Conservation (phyloP, 495 filamentous ascomycete species). For the Penicillium longicatenatum region DNA sequence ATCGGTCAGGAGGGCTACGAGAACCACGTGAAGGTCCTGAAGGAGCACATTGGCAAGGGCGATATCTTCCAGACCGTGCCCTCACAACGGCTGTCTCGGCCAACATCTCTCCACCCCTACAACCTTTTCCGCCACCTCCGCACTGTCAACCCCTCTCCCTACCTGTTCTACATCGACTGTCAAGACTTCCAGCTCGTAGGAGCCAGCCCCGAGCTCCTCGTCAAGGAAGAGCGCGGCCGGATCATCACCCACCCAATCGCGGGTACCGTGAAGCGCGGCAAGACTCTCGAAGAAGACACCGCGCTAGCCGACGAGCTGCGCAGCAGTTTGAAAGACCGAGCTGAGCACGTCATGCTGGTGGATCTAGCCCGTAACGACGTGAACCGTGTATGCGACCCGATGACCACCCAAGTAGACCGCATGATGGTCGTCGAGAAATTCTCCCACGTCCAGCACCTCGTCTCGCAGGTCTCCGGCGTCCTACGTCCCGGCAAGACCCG, state of each 20-base stretch:
- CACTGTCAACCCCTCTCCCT: conserved; percentile 93
- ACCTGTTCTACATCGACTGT: conserved; percentile 95
- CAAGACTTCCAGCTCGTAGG: conserved; percentile 91
- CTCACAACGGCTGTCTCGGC: conserved; percentile 86
- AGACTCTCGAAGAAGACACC: conserved; percentile 77
- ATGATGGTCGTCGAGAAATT: conserved; percentile 97
- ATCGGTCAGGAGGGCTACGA: conserved; percentile 89
- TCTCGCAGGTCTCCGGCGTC: conserved; percentile 89
- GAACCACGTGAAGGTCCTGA: conserved; percentile 74
- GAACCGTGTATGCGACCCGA: conserved; percentile 92
- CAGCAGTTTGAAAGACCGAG: conserved; percentile 85
- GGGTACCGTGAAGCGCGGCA: conserved; percentile 87
- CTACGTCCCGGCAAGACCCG: conserved; percentile 80
- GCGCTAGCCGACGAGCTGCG: conserved; percentile 75
- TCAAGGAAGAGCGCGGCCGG: conserved; percentile 82
- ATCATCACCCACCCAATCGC: conserved; percentile 98
- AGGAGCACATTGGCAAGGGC: conserved; percentile 83
- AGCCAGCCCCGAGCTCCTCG: conserved; percentile 89
- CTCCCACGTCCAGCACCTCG: conserved; percentile 94
- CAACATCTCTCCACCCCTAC: conserved; percentile 90
- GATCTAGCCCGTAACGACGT: conserved; percentile 96
- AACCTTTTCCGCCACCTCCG: conserved; percentile 97
- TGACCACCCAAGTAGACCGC: conserved; percentile 82
- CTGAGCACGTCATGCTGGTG: conserved; percentile 99
- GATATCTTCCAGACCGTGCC: conserved; percentile 98